Conservation (phyloP, 2,329 filamentous ascomycete genomes). For the Aspergillus tubingensis region DNA sequence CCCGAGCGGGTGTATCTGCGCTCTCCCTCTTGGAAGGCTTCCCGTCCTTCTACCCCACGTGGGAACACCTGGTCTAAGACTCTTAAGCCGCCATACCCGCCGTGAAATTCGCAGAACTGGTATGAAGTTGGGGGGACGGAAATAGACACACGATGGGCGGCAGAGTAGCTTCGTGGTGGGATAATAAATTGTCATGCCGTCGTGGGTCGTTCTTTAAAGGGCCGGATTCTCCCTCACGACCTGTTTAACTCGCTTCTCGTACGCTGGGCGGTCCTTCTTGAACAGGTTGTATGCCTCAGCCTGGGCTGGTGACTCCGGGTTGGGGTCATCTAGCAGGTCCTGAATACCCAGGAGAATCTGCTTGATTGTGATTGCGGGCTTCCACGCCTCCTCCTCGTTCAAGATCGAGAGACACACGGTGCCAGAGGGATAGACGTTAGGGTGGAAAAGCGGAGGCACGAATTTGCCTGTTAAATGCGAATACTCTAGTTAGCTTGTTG, state of each 20-base stretch:
- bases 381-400: constrained; percentile 98
- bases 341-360: constrained; percentile 96
- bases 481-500: background rate
- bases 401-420: constrained; percentile 96
- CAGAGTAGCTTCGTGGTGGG: background rate
- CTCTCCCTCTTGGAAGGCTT: background rate
- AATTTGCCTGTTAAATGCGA: constrained; percentile 74
- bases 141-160: background rate
- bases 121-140: background rate
- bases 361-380: constrained; percentile 97
- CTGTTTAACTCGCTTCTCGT: constrained; percentile 82
- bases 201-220: constrained; percentile 51
- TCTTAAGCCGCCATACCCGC: constrained; percentile 11
- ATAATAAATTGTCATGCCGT: background rate
- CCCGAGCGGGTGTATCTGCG: background rate
- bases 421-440: constrained; percentile 96
- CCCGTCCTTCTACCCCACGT: constrained; percentile 9
- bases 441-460: constrained; percentile 91
- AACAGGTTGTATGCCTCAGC: constrained; percentile 97
- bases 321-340: constrained; percentile 92
- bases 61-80: background rate
- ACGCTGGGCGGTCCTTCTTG: constrained; percentile 83
- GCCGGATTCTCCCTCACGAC: constrained; percentile 89
- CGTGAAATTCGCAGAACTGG: background rate
- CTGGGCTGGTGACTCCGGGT: constrained; percentile 94